Base-by-base conservation (phyloP, 164 flowering plant genomes). In the Vitis labrusca region DNA sequence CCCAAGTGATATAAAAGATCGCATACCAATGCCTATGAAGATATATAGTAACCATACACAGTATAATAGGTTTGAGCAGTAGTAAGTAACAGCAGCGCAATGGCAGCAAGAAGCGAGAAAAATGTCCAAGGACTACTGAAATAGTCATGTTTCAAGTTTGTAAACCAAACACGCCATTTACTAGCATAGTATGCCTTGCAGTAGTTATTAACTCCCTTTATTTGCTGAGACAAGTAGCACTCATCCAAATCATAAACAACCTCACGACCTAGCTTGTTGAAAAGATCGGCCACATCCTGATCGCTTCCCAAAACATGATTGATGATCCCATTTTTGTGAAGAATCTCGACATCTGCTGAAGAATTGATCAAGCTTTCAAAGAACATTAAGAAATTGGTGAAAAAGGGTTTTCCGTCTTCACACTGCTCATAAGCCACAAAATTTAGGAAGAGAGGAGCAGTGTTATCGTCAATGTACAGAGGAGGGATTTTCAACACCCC, bases 401-500 rank as follows among this genome's bases (percentile, higher is more conserved):
- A 73, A 57, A 66, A 61, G 0, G 77, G 74, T 3, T 71, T 64
- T 1, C 57, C 29, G 0, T 69, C 17, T 14, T 56, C 51, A 61
- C 79, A 74, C 51, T 83, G 81, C 68, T 83, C 84, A 7, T 67
- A 78, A 16, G 81, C 81, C 5, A 79, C 67, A 8, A 79, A 68
- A 69, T 83, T 83, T 6, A 75, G 75, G 16, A 83, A 67, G 23
- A 78, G n/a, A 0, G 76, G 66, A 49, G 64, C 75, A 1, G 74
- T 78, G 63, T 74, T 29, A 55, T 76, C 85, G 12, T 75, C 68
- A 11, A 80, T 63, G 48, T 23, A 61, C 10, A 82, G 54, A 0
- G 78, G 68, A 11, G 85, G 81, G 30, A 82, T 71, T 49, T 82
- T 11, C 10, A 79, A 51, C 10, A 53, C 70, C 9, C 77, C 77